Evolutionary conservation across 2,329 filamentous ascomycete genomes (phyloP), one percentile per base, ranked within the genome.

Genomic region (Phoma herbarum): DNA sequence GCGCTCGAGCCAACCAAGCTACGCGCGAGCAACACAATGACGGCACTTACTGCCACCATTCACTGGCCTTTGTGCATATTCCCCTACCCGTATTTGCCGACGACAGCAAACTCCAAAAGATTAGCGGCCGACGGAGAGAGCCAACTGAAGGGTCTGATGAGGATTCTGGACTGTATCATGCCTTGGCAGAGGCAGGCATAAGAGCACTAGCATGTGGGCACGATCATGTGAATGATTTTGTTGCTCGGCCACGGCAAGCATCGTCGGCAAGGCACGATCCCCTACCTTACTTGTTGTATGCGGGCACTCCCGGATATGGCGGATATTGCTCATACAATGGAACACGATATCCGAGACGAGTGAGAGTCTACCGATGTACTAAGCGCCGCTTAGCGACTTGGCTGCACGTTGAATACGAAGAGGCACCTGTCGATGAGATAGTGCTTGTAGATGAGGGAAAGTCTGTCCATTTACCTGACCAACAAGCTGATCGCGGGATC

Each of bases 171-270:
- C 97, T 97, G 80, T 89, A 89, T 61, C 89, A 96, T 73, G 93
- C 92, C 6, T 84, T 97, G 20, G 86, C 93, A 6, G 88, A 94
- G 65, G 87, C 94, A 77, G 90, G 90, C 26, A 84, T 97, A 25
- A 82, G 92, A 59, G 89, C 93, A 81, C 90, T 96, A 66, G 92
- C 90, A 73, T 94, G 91, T 72, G 93, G 93, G 75, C 93, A 97
- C 75, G 94, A 98, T 74, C 94, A 98, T 73, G 93, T 90, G 66
- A 98, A 98, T 74, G 93, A 97, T 72, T 97, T 96, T 77, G 97
- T 93, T 77, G 89, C 91, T 67, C 58, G 70, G 51, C 63, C 72
- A 53, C 71, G 64, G 66, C 69, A 64, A 66, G 25, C 67, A 56
- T 51, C 52, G 59, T 58, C 59, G 57, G 53, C 52, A 22, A 28